These are phyloP conservation scores for Barnettozyma siamensis DNA, from an alignment of 805 yeast genomes.

Conservation along the genomic window DNA sequence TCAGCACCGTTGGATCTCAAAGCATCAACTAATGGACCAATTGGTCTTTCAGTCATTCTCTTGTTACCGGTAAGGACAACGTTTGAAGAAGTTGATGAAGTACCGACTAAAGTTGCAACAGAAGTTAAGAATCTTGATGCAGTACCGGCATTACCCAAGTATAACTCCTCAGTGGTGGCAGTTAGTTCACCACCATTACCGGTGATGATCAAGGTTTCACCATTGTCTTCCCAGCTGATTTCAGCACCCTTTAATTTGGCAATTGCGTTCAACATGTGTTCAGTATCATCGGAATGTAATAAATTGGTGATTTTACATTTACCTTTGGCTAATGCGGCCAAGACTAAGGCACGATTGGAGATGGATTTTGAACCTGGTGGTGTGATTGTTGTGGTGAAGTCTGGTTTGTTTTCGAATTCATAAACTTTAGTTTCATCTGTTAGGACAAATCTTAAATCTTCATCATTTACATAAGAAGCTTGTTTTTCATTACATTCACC, in stretches of 20 bases:
- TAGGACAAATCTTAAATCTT: constrained; percentile 71
- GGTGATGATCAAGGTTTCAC: constrained; percentile 78
- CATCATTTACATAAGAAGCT: constrained; percentile 80
- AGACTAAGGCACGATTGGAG: constrained; percentile 86
- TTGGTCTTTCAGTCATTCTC: constrained; percentile 96
- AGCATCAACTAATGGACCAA: constrained; percentile 94
- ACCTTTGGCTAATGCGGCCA: constrained; percentile 90
- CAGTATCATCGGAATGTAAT: constrained; percentile 94
- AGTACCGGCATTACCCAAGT: constrained; percentile 96
- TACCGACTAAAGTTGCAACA: constrained; percentile 77
- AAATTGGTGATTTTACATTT: constrained; percentile 77
- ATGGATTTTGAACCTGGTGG: constrained; percentile 99
- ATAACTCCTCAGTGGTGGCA: constrained; percentile 63
- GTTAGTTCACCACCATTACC: constrained; percentile 78
- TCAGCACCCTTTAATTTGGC: constrained; percentile 73
- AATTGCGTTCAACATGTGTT: constrained; percentile 89
- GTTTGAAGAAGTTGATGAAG: constrained; percentile 34
- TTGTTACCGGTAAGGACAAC: constrained; percentile 86
- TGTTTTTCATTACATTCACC: constrained; percentile 86
- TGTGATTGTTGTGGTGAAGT: constrained; percentile 38
- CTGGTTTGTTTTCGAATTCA: constrained; percentile 37
- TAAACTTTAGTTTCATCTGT: constrained; percentile 75
- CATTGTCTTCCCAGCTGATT: constrained; percentile 78
- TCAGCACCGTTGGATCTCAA: constrained; percentile 71
- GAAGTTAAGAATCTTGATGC: constrained; percentile 93